A percentile compares a stretch with the other conserved stretches of the same genome.
These are phyloP conservation scores for Hypomontagnella monticulosa DNA, from an alignment of 495 filamentous ascomycete species.

Conservation along the genomic window DNA sequence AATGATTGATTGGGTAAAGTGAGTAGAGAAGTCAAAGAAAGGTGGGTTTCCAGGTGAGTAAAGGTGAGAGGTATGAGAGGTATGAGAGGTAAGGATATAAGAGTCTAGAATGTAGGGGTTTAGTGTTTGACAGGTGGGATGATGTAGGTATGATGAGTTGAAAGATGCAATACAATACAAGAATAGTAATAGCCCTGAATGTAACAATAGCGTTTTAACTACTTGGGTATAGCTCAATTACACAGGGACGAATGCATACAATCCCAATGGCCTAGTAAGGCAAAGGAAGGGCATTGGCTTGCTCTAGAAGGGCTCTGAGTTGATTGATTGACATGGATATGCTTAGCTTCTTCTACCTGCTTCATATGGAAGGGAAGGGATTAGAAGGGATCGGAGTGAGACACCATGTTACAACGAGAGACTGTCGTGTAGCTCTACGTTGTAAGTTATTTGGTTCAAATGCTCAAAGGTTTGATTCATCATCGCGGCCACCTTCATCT, in stretches of 20 bases:
- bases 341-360: no score
- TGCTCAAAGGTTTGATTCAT: constrained; percentile 37
- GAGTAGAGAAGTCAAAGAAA: constrained; percentile 2
- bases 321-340: neutral
- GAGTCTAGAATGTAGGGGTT: constrained; percentile 2
- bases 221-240: constrained; percentile 8
- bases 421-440: constrained; percentile 4
- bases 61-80: constrained; percentile 1
- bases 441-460: no score
- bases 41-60: constrained; percentile 2
- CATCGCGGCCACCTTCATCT: constrained; percentile 26
- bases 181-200: no score
- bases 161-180: constrained; percentile 5
- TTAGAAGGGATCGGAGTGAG: neutral
- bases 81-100: constrained; percentile 1
- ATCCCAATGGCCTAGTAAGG: neutral
- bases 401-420: neutral
- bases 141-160: constrained; percentile 37
- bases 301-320: neutral
- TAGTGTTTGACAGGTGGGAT: constrained; percentile 20
- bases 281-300: neutral
- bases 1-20: constrained; percentile 21
- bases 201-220: neutral
- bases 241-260: neutral
- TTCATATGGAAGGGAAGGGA: no score